Conservation (phyloP, 768 basidiomycete genomes). For the Leccinum sublutescens region DNA sequence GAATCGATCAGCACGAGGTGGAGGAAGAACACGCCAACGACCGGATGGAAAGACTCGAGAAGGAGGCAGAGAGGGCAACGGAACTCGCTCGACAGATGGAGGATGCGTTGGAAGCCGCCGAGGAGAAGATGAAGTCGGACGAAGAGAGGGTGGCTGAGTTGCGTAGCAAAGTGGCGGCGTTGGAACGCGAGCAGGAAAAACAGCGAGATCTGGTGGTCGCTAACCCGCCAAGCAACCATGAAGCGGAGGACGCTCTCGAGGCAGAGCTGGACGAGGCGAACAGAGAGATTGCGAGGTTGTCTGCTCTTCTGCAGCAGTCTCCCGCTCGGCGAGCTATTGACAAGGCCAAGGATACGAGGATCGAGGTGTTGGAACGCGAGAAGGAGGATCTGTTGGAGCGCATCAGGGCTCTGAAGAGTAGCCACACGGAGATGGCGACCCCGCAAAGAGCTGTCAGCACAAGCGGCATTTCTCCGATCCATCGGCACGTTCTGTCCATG, state of each 20-base stretch:
- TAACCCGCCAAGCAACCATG: slow-evolving; percentile 40
- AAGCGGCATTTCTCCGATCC: slow-evolving; percentile 73
- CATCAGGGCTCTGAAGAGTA: slow-evolving; percentile 55
- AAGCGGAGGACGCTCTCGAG: slow-evolving; percentile 63
- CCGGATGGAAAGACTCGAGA: slow-evolving; percentile 50
- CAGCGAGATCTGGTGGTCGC: slow-evolving; percentile 26
- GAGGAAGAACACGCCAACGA: slow-evolving; percentile 49
- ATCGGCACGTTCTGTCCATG: slow-evolving; percentile 68
- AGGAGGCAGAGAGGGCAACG: slow-evolving; percentile 49
- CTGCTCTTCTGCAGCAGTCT: slow-evolving; percentile 64
- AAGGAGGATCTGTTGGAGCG: slow-evolving; percentile 75
- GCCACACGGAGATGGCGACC: slow-evolving; percentile 51
- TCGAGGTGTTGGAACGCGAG: slow-evolving; percentile 74
- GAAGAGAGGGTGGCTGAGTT: slow-evolving; percentile 52
- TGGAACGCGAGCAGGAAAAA: slow-evolving; percentile 58
- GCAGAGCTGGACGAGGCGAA: slow-evolving; percentile 75
- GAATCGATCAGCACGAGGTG: slow-evolving; percentile 41
- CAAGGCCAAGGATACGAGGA: slow-evolving; percentile 69
- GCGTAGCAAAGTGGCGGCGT: slow-evolving; percentile 45
- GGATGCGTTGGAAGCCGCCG: slow-evolving; percentile 70
- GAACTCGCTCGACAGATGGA: slow-evolving; percentile 69
- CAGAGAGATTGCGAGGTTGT: slow-evolving; percentile 69
- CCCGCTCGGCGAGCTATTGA: slow-evolving; percentile 77
- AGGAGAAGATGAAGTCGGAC: slow-evolving; percentile 66
- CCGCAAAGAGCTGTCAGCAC: slow-evolving; percentile 54